These are phyloP conservation scores for Phellinidium pouzarii DNA, from an alignment of 1,284 basidiomycete genomes.

Conservation along the genomic window DNA sequence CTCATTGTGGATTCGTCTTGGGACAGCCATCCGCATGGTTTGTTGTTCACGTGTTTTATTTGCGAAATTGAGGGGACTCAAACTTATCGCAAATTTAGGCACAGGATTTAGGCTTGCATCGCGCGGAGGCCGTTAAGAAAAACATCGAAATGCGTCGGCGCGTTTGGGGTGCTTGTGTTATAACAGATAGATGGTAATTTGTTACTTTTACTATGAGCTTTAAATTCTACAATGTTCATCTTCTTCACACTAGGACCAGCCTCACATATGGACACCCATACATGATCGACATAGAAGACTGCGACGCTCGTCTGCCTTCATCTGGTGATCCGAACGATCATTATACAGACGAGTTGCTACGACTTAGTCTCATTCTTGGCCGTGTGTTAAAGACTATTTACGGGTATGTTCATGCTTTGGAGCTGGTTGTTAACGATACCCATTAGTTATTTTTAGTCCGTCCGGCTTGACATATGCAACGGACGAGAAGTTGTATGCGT, in stretches of 20 bases:
- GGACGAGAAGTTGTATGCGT: conserved; percentile 64
- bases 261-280: conserved; percentile 80
- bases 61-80: conserved; percentile 16
- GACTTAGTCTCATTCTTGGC: conserved; percentile 82
- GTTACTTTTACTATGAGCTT: conserved; percentile 1
- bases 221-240: conserved; percentile 18
- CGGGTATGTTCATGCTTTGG: conserved; percentile 40
- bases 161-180: conserved; percentile 87
- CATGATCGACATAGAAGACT: conserved; percentile 91
- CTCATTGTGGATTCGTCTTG: conserved; percentile 70
- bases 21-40: conserved; percentile 82
- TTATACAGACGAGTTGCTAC: conserved; percentile 82
- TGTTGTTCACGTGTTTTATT: conserved; percentile 22
- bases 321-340: conserved; percentile 65
- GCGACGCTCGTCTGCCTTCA: conserved; percentile 83
- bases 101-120: conserved; percentile 87
- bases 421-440: neutral
- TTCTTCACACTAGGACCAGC: conserved; percentile 48
- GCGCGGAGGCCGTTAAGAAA: conserved; percentile 75
- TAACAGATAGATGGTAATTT: conserved; percentile 81
- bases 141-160: conserved; percentile 77
- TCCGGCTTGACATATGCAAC: conserved; percentile 79
- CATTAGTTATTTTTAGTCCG: conserved; percentile 42
- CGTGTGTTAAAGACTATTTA: conserved; percentile 88
- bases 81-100: conserved; percentile 44